These are phyloP conservation scores for Orbilia javanica DNA, from an alignment of 2,329 filamentous ascomycete genomes.

Conservation along the genomic window DNA sequence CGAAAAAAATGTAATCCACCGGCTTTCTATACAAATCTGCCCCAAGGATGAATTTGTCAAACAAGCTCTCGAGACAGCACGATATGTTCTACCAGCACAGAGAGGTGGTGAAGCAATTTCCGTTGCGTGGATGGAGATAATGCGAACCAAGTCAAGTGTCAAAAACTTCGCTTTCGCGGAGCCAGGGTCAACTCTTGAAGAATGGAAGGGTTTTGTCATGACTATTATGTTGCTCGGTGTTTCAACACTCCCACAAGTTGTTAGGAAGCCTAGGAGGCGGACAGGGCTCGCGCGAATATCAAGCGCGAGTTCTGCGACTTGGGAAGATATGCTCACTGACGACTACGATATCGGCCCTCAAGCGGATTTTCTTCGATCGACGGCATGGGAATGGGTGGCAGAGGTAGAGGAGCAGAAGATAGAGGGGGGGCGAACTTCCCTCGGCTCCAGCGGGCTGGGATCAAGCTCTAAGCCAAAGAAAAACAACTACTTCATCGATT, in stretches of 20 bases:
- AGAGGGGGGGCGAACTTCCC: conserved; percentile 36
- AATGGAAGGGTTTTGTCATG: conserved; percentile 62
- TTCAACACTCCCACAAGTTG: conserved; percentile 60
- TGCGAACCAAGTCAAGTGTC: conserved; percentile 48
- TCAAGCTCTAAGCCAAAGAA: conserved; percentile 54
- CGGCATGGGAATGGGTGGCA: conserved; percentile 79
- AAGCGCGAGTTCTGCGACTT: conserved; percentile 66
- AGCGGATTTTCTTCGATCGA: conserved; percentile 68
- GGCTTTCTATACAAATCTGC: conserved; percentile 61
- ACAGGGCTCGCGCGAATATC: conserved; percentile 64
- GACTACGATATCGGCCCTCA: conserved; percentile 62
- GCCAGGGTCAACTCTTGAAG: conserved; percentile 57
- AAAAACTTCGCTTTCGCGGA: conserved; percentile 53
- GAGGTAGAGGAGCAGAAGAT: conserved; percentile 69
- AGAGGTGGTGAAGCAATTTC: conserved; percentile 60
- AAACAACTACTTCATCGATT: conserved; percentile 67
- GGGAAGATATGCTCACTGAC: conserved; percentile 61
- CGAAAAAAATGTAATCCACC: conserved; percentile 61
- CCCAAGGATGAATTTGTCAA: conserved; percentile 61
- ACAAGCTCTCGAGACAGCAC: conserved; percentile 60
- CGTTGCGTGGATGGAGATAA: conserved; percentile 61
- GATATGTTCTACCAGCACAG: conserved; percentile 59
- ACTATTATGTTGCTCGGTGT: conserved; percentile 61
- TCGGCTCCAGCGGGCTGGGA: conserved; percentile 14
- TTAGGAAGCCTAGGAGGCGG: conserved; percentile 59